Evolutionary conservation across 441 rosid genomes (phyloP), one percentile per base, ranked within the genome.

Genomic region (Melastoma candidum): DNA sequence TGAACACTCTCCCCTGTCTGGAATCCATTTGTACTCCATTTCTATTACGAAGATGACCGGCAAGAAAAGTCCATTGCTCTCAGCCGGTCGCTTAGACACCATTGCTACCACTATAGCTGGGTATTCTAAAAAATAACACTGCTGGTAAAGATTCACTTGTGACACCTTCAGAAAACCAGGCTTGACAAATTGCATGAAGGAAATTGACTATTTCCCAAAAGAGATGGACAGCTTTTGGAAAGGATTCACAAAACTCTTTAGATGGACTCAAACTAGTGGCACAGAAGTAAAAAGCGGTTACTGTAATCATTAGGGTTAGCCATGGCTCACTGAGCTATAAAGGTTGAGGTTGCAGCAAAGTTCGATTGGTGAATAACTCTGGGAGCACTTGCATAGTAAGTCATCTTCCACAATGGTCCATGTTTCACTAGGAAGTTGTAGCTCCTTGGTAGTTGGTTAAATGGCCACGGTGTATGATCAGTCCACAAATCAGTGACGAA

Each of bases 381-480:
- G 3, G 98, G 97, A 51, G 92, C 84, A 11, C 79, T 68, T 68
- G 86, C 97, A 60, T 93, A 93, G 66, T 93, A 88, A 32, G 97
- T 72, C 84, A 93, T 74, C 60, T 71, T 86, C 97, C 98, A 93
- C 41, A 93, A 63, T 11, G 95, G 64, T 53, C 95, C 95, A 46
- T 93, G 97, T 58, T 93, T 93, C 51, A 93, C 97, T 72, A 88
- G 67, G 72, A 88, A 93, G 65, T 81, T 93, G 63, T 93, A 92
- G 82, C 90, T 93, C 61, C 85, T 74, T 9, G 98, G 98, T 58
- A 93, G 74, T 68, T 93, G 98, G 69, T 93, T 93, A 69, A 93
- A 93, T 7, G 98, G 98, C 98, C 98, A 93, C 44, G 98, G 98
- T 0, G 98, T 86, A 69, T 92, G 98, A 63, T 88, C 98, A n/a